These are phyloP conservation scores for Lupinus albus DNA, from an alignment of 306 rosid genomes.

Conservation along the genomic window DNA sequence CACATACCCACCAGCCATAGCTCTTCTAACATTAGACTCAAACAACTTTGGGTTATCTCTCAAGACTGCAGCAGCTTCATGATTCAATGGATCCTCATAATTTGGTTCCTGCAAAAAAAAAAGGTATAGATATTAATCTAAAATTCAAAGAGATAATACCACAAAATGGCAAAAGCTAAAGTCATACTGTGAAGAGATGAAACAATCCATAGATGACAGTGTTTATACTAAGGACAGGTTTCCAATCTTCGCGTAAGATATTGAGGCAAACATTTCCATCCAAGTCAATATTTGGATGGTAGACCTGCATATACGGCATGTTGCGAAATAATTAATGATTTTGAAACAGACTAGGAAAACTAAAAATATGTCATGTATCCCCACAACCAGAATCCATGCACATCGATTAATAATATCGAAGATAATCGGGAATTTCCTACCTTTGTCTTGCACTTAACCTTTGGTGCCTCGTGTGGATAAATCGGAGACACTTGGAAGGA, in stretches of 20 bases:
- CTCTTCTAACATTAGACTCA: conserved; percentile 72
- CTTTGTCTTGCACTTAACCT: conserved; percentile 83
- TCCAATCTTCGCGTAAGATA: conserved; percentile 83
- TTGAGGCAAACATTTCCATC: conserved; percentile 85
- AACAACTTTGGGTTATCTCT: conserved; percentile 70
- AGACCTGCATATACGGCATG: conserved; percentile 47
- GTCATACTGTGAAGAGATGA: conserved; percentile 69
- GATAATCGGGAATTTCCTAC: conserved; percentile 39
- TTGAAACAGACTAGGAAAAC: not conserved
- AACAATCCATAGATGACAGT: conserved; percentile 68
- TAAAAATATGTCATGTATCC: not conserved
- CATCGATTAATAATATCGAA: too few species aligned
- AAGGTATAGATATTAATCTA: not conserved
- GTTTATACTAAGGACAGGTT: conserved; percentile 76
- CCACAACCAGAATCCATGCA: not conserved
- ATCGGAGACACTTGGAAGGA: conserved; percentile 67
- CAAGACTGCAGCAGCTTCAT: conserved; percentile 78
- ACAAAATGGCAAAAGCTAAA: not conserved
- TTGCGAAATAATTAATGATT: not conserved
- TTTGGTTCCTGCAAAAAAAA: conserved; percentile 62
- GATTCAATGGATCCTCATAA: conserved; percentile 76
- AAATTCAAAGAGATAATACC: not conserved
- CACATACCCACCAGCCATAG: conserved; percentile 82
- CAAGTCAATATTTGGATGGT: conserved; percentile 83
- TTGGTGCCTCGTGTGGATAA: conserved; percentile 80